Percentiles rank a stretch among this genome's conserved stretches.
Evolutionary conservation across 495 filamentous ascomycete genomes (phyloP).

Genomic region (Mycothermus thermophilus): DNA sequence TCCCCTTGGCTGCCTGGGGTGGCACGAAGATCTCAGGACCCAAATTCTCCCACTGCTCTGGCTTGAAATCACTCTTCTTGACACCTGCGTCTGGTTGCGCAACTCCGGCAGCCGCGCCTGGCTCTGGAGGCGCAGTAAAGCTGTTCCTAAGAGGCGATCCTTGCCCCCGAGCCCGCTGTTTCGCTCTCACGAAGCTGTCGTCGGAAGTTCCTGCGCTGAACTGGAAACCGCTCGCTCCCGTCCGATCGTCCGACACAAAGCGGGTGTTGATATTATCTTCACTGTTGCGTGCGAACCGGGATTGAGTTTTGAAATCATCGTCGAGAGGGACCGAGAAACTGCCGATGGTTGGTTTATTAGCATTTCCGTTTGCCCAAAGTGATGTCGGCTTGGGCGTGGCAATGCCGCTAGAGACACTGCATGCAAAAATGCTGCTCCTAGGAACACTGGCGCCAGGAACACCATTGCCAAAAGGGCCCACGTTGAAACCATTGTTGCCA

Average conservation of each 20-base stretch:
- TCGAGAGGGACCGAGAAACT: constrained; percentile 24
- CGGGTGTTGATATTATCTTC: constrained; percentile 66
- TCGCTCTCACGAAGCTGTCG: constrained; percentile 20
- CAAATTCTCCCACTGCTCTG: constrained; percentile 57
- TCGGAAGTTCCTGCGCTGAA: constrained; percentile 31
- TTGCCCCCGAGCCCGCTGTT: constrained; percentile 23
- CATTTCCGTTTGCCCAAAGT: constrained; percentile 6
- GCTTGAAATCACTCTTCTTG: constrained; percentile 39
- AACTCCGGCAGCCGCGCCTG: constrained; percentile 1
- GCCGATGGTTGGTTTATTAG: no score
- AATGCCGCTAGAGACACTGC: background rate
- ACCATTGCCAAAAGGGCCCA: no score
- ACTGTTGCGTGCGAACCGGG: constrained; percentile 42
- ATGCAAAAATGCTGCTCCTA: no score
- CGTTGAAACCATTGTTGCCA: no score
- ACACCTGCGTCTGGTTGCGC: constrained; percentile 3
- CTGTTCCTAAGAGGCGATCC: constrained; percentile 17
- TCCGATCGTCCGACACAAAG: constrained; percentile 31
- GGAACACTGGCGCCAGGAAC: no score
- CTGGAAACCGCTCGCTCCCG: constrained; percentile 21
- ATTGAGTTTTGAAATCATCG: constrained; percentile 18
- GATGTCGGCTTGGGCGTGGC: constrained; percentile 3
- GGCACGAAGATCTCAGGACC: constrained; percentile 44
- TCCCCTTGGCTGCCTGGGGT: constrained; percentile 17
- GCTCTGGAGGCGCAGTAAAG: constrained; percentile 8